Evolutionary conservation across 768 basidiomycete species (phyloP), one percentile per base, ranked within the genome.

Genomic region (Boletus reticuloceps): DNA sequence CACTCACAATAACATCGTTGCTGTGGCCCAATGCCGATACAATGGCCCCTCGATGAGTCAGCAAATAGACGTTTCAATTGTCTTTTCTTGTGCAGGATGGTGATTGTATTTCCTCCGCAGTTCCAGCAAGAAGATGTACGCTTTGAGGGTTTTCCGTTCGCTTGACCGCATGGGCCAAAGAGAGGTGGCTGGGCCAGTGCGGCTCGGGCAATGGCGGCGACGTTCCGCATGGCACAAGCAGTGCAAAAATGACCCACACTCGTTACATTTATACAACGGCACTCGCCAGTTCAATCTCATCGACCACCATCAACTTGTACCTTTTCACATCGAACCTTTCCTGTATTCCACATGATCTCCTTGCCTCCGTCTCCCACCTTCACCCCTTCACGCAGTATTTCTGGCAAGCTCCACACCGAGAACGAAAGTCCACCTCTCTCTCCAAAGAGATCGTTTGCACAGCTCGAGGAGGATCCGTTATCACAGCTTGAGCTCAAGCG

Each of bases 211-310:
- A 44, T 47, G 32, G 17, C 47, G 38, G 51, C 43, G 53, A 40
- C 41, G 42, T 8, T 52, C 56, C 58, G 55, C 62, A 52, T 61
- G 65, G 62, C 43, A 55, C 52, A 61, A 58, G 68, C 67, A 22
- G 67, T 68, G 67, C 68, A 60, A 42, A 46, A 54, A 51, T 43
- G 50, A 52, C 65, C 53, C 60, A 56, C 63, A 58, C 52, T 48
- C 50, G 38, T 54, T 54, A 29, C 58, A 67, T 63, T 69, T 69
- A 68, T 68, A 69, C 46, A 50, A 34, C 54, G 51, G 43, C 50
- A 36, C 47, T 34, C 52, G 12, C 53, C 42, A 44, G 31, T 38
- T 51, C 64, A n/a, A 49, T 57, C 58, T 53, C 59, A 55, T 58
- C 58, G 32, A 44, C 43, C 27, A 47, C 45, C 41, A 13, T 37